Evolutionary conservation across 257 asterid genomes (phyloP), one percentile per base, ranked within the genome.

Genomic region (Paulownia fortunei): DNA sequence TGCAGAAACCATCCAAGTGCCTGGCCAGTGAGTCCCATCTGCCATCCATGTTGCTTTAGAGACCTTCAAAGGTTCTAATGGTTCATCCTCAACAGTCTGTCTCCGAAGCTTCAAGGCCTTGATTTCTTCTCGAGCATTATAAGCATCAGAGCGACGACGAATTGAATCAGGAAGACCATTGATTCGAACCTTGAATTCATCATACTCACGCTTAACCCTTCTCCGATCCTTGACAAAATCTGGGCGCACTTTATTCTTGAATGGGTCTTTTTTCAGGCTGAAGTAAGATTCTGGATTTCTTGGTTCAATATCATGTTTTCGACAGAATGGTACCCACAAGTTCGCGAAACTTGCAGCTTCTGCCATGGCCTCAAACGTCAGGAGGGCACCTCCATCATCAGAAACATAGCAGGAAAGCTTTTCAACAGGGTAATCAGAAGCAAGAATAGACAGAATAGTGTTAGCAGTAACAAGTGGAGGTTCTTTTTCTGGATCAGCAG

Each of bases 1-100:
- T 26, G 87, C 85, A 51, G 92, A 75, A 81, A 58, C 82, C 69
- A 80, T 58, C 98, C 97, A 93, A 26, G 97, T 93, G 26, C 98
- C 97, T 0, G 97, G 98, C 98, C 98, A 93, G 83, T 93, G 93
- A 46, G 98, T 89, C 69, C 94, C 97, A 55, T 93, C 98, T 4
- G 98, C 97, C 98, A 93, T 93, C 98, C 98, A 93, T 3, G 96
- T 93, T n/a, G 94, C 98, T 81, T 88, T 91, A 27, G 94, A 77
- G 47, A 91, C 83, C 84, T 93, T 93, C 83, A 93, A 80, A 21
- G 96, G 93, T 69, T 91, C 98, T 24, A 84, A 72, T 0, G 69
- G 49, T 79, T 89, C 94, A 78, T 91, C 97, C 11, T 89, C 94
- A 41, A 67, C 87, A 70, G 79, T 69, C 84, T 88, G 94, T 18